A percentile compares a stretch with the other conserved stretches of the same genome.
Conservation (phyloP, 495 filamentous ascomycete species). For the Hamigera avellanea region DNA sequence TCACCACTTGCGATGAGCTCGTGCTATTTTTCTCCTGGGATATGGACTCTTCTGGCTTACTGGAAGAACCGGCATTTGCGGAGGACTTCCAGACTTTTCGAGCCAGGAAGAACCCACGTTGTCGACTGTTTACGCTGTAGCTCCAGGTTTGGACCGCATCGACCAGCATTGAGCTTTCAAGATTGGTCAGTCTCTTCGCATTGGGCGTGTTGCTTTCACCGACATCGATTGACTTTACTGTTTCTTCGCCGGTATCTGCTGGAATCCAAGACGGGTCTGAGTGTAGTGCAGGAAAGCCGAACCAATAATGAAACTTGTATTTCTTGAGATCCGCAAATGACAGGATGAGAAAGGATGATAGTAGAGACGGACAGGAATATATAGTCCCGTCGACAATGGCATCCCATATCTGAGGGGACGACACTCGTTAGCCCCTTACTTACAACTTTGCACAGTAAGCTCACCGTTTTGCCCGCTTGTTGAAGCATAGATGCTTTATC, state of each 20-base stretch:
- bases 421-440: not conserved
- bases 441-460: conserved; percentile 8
- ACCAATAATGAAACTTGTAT: conserved; percentile 90
- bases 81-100: conserved; percentile 43
- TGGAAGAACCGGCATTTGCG: conserved; percentile 1
- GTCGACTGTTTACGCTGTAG: conserved; percentile 61
- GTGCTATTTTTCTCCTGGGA: too few relatives aligned
- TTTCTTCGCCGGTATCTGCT: conserved; percentile 11
- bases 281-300: conserved; percentile 86
- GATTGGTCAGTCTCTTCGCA: conserved; percentile 40
- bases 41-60: too few relatives aligned
- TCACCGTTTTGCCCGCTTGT: conserved; percentile 63
- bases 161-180: conserved; percentile 63
- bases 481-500: conserved; percentile 64
- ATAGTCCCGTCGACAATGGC: conserved; percentile 93
- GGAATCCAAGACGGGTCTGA: conserved; percentile 72
- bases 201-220: not conserved
- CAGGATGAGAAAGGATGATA: conserved; percentile 75
- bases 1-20: conserved; percentile 26
- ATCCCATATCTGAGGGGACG: conserved; percentile 69
- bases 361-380: conserved; percentile 81
- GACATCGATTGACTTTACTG: conserved; percentile 1
- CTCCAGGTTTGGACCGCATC: conserved; percentile 80
- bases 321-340: conserved; percentile 97
- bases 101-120: conserved; percentile 90